Conservation (phyloP, 352 stramenopile species). For the Pseudoperonospora humuli region DNA sequence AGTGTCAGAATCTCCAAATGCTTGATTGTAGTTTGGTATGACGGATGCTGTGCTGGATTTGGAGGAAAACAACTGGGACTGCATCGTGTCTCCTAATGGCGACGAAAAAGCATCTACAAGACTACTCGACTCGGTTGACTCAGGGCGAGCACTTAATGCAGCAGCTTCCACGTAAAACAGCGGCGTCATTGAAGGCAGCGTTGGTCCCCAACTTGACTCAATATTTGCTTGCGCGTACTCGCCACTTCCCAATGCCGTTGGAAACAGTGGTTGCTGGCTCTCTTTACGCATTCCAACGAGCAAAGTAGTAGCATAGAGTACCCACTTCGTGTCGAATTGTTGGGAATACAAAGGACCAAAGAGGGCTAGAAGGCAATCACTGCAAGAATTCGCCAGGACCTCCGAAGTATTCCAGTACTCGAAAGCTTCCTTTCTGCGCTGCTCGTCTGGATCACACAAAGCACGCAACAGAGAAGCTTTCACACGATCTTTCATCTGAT, state of each 20-base stretch:
- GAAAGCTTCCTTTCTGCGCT: conserved; percentile 30
- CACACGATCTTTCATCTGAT: conserved; percentile 16
- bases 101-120: conserved; percentile 3
- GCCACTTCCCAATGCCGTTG: conserved; percentile 32
- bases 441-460: conserved; percentile 40
- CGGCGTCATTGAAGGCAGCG: conserved; percentile 59
- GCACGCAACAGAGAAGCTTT: conserved; percentile 34
- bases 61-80: conserved; percentile 42
- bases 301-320: conserved; percentile 59
- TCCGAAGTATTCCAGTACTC: conserved; percentile 43
- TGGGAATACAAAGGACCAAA: conserved; percentile 40
- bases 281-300: conserved; percentile 33
- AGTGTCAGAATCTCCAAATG: conserved; percentile 1
- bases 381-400: conserved; percentile 26
- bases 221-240: conserved; percentile 49
- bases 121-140: conserved; percentile 1
- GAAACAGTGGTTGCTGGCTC: conserved; percentile 34
- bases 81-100: conserved; percentile 14
- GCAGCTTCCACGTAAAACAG: conserved; percentile 72
- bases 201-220: conserved; percentile 61
- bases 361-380: conserved; percentile 39
- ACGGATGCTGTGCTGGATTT: conserved; percentile 8
- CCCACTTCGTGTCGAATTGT: conserved; percentile 49
- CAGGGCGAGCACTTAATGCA: conserved; percentile 21
- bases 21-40: conserved; percentile 6